Conservation (phyloP, 2,329 filamentous ascomycete genomes). For the Trichoderma pleuroti region DNA sequence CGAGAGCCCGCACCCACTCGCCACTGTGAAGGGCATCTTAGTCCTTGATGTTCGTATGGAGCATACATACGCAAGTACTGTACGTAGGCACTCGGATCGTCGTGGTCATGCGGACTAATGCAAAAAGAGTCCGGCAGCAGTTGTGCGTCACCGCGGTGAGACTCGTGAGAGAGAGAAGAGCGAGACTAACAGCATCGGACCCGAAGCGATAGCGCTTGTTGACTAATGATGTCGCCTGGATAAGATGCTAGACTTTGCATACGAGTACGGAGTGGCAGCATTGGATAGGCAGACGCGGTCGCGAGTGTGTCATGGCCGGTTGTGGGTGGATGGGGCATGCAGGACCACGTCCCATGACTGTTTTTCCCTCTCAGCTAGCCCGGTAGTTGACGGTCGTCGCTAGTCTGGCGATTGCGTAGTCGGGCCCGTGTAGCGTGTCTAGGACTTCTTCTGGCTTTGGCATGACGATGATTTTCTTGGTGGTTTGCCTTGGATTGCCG, state of each 20-base stretch:
- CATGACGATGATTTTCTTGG: background rate
- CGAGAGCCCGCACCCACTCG: conserved; percentile 3
- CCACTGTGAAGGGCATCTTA: background rate
- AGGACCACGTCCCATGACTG: conserved; percentile 13
- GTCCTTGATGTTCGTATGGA: background rate
- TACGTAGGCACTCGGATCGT: background rate
- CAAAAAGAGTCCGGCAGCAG: background rate
- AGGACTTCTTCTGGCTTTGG: background rate
- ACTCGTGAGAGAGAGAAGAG: conserved; percentile 14
- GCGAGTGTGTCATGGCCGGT: conserved; percentile 7
- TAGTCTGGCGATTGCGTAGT: conserved; percentile 1
- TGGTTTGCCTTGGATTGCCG: background rate
- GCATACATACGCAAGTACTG: background rate
- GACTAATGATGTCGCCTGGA: conserved; percentile 1
- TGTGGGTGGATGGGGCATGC: conserved; percentile 9
- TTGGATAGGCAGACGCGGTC: conserved; percentile 13
- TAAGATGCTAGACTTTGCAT: background rate
- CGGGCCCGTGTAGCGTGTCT: background rate
- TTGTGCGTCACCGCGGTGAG: conserved; percentile 19
- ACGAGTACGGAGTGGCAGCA: background rate
- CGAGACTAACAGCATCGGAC: background rate
- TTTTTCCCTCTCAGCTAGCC: background rate
- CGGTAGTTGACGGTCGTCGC: background rate
- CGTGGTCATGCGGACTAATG: conserved; percentile 14
- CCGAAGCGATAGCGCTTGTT: conserved; percentile 11